These are phyloP conservation scores for Parietaria judaica DNA, from an alignment of 306 rosid species.

Conservation along the genomic window DNA sequence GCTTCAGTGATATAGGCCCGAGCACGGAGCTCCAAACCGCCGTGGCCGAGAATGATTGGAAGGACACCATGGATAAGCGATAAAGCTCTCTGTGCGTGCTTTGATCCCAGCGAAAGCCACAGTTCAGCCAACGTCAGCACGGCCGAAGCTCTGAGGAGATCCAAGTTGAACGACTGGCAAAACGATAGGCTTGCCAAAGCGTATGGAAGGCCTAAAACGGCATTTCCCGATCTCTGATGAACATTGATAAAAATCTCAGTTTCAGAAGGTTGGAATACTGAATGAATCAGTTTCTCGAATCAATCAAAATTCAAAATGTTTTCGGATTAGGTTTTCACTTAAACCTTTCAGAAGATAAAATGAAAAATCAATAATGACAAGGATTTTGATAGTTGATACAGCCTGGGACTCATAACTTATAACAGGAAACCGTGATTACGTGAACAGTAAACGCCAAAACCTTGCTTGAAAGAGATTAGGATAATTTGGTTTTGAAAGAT, in stretches of 20 bases:
- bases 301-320: no score
- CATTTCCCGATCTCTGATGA: conserved; percentile 86
- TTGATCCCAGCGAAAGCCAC: conserved; percentile 91
- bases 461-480: no score
- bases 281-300: not conserved
- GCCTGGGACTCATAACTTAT: no score
- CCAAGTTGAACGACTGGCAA: conserved; percentile 90
- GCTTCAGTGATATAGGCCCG: conserved; percentile 85
- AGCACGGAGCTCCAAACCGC: conserved; percentile 91
- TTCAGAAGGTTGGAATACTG: not conserved
- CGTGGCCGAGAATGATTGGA: conserved; percentile 96
- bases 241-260: not conserved
- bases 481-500: no score
- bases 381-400: no score
- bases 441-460: no score
- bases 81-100: conserved; percentile 79
- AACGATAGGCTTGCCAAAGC: conserved; percentile 93
- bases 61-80: conserved; percentile 81
- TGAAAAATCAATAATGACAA: no score
- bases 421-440: no score
- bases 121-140: conserved; percentile 80
- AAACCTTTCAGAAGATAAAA: no score
- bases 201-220: conserved; percentile 85
- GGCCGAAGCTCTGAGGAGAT: conserved; percentile 95
- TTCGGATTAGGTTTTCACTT: no score